Base-by-base conservation (phyloP, 495 filamentous ascomycete genomes). In the Chaetomium tenue region DNA sequence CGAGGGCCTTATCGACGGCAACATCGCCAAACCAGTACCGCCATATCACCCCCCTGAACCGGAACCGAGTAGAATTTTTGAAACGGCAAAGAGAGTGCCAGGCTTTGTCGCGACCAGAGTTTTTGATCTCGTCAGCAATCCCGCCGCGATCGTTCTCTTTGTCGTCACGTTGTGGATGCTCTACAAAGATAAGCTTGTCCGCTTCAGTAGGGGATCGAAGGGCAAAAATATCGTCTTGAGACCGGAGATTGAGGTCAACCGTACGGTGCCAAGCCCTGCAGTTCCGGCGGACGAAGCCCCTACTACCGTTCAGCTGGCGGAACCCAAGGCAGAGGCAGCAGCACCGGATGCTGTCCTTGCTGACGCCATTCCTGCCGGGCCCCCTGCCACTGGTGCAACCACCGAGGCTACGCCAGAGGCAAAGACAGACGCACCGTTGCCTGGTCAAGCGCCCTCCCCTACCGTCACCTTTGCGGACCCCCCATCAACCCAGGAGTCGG, bases 51-150 rank as follows among this genome's bases (percentile, higher is more conserved):
- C 63, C 13, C 58, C 65, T 7, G 52, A 33, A 11, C 51, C 72
- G 33, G 70, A 77, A 28, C 58, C 70, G 39, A 65, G 67, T 15
- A 68, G 63, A 28, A 69, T 82, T 8, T 64, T 79, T 2, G 73
- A 75, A 12, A 73, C 67, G 9, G 66, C 77, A 46, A 76, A 71
- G 54, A 67, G 66, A 33, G 67, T 81, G 16, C 78, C 79, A 1
- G 70, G 70, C 22, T 63, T 73, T 56, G 77, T 75, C 18, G 67
- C 72, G 0, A 67, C 75, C 42, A 78, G 68, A 54, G 63, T 78
- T 1, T 58, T 78, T 4, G 78, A 82, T 47, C 72, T 83, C 16
- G 53, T 82, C 47, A 77, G 74, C 67, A 83, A 84, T 60, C 81
- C 81, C 1, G 66, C 78, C 33, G 66, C 79, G n/a, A 71, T 82